Percentiles rank a stretch among this genome's conserved stretches.
Evolutionary conservation across 2,329 filamentous ascomycete genomes (phyloP).

Genomic region (Lachnellula arida): DNA sequence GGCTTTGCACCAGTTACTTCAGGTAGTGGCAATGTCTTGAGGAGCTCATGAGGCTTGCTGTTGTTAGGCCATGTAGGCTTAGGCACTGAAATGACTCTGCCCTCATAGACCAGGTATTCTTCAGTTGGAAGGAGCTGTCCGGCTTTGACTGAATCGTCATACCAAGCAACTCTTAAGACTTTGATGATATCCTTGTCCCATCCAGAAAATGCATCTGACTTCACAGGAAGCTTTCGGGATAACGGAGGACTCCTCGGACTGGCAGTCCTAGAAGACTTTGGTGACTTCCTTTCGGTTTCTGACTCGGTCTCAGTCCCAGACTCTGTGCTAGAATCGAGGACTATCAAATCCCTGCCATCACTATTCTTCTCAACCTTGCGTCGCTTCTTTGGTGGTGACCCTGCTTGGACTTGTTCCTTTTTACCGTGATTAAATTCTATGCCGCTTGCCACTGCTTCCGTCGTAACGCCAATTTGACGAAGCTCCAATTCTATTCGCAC

Average conservation of each 20-base stretch:
- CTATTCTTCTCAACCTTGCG: conserved; percentile 17
- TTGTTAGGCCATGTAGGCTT: neutral
- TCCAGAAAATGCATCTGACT: neutral
- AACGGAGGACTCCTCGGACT: neutral
- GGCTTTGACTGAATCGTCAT: conserved; percentile 46
- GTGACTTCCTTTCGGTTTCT: conserved; percentile 14
- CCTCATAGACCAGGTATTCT: conserved; percentile 52
- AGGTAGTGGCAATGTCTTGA: conserved; percentile 4
- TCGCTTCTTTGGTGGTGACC: conserved; percentile 33
- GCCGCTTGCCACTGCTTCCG: conserved; percentile 11
- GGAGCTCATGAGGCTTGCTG: neutral
- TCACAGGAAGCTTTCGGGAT: neutral
- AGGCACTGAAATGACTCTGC: conserved; percentile 25
- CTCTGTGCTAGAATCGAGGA: conserved; percentile 31
- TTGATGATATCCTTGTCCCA: conserved; percentile 34
- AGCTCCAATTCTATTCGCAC: conserved; percentile 75
- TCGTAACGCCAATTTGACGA: conserved; percentile 55
- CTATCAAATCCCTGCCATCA: conserved; percentile 18
- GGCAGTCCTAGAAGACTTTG: conserved; percentile 2
- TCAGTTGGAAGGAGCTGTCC: conserved; percentile 43
- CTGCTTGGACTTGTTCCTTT: conserved; percentile 8
- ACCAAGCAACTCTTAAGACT: conserved; percentile 57
- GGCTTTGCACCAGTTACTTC: conserved; percentile 23
- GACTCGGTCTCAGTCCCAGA: conserved; percentile 36
- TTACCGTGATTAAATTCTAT: neutral